Evolutionary conservation across 23 red algal genomes (phyloP).

Genomic region (Gracilaria gracilis): DNA sequence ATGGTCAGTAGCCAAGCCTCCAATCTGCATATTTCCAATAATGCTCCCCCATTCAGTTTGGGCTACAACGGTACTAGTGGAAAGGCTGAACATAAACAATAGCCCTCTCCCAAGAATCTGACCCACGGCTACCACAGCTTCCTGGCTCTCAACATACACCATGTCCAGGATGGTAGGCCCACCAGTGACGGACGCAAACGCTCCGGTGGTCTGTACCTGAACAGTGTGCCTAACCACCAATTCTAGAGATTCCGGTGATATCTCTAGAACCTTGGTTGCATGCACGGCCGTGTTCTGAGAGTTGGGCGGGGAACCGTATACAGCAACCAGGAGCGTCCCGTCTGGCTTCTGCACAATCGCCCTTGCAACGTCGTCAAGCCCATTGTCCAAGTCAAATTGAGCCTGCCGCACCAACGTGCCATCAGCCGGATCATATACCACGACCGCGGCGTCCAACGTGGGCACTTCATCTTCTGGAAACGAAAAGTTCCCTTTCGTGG

Average conservation of each 20-base stretch:
- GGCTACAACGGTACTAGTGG: slow-evolving; percentile 19
- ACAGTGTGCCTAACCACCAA: not conserved
- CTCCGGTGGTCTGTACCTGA: slow-evolving; percentile 8
- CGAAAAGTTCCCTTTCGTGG: slow-evolving; percentile 62
- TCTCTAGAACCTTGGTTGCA: slow-evolving; percentile 46
- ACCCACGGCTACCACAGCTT: slow-evolving; percentile 58
- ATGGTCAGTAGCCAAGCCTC: slow-evolving; percentile 43
- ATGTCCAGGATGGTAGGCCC: slow-evolving; percentile 57
- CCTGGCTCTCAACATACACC: slow-evolving; percentile 40
- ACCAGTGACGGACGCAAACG: slow-evolving; percentile 27
- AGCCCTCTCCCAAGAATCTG: slow-evolving; percentile 71
- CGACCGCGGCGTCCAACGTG: slow-evolving; percentile 57
- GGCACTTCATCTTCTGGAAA: slow-evolving; percentile 38
- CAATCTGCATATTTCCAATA: slow-evolving; percentile 43
- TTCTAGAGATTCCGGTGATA: slow-evolving; percentile 28
- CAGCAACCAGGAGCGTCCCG: slow-evolving; percentile 47
- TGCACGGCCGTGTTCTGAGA: slow-evolving; percentile 39
- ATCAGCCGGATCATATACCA: slow-evolving; percentile 51
- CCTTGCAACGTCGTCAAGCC: slow-evolving; percentile 54
- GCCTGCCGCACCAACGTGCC: slow-evolving; percentile 27
- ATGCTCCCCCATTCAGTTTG: slow-evolving; percentile 58
- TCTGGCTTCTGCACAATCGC: slow-evolving; percentile 42
- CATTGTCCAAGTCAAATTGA: slow-evolving; percentile 43
- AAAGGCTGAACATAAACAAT: slow-evolving; percentile 55
- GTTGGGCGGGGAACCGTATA: slow-evolving; percentile 47